Evolutionary conservation across 2,329 filamentous ascomycete genomes (phyloP), one percentile per base, ranked within the genome.

Genomic region (Calonectria hongkongensis): DNA sequence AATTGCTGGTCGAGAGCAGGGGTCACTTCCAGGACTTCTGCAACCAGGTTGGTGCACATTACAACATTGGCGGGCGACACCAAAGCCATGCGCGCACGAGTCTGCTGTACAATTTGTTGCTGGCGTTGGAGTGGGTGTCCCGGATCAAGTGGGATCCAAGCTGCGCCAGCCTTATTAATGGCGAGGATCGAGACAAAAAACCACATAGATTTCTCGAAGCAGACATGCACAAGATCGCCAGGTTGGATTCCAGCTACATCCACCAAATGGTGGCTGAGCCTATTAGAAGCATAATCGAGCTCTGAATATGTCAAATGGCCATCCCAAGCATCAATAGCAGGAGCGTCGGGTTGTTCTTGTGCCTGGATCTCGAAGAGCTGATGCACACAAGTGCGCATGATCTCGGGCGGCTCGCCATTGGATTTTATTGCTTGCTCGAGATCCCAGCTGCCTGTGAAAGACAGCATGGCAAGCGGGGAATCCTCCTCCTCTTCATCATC

Each of bases 251-350:
- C 70, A 4, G 56, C 16, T 15, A 45, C 39, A 21, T 63, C 8
- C 15, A 70, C n/a, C 9, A 79, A 60, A 8, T 68, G 28, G 13
- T 15, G n/a, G 1, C 71, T 69, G 6, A 79, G 25, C 4, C 13
- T 15, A 4, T 41, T 68, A 2, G 77, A 27, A 12, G 70, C 28
- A 2, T 12, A 18, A 7, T 75, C 66, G 5, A 79, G 66, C 16
- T 77, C 56, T 1, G 13, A 30, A 28, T 66, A 66, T 30, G 63
- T 66, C 30, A 66, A 64, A 1, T 76, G 25, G 3, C 76, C 78
- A 48, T 82, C 80, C 79, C 81, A 82, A 0, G 81, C 75, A 18
- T 51, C 64, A 1, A 81, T 63, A 0, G 80, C 81, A 58, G 73
- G 7, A 63, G 62, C n/a, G 65, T 47, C 2, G 71, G 76, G n/a